Evolutionary conservation across 1,284 basidiomycete genomes (phyloP).

Genomic region (Apiotrichum domesticum): DNA sequence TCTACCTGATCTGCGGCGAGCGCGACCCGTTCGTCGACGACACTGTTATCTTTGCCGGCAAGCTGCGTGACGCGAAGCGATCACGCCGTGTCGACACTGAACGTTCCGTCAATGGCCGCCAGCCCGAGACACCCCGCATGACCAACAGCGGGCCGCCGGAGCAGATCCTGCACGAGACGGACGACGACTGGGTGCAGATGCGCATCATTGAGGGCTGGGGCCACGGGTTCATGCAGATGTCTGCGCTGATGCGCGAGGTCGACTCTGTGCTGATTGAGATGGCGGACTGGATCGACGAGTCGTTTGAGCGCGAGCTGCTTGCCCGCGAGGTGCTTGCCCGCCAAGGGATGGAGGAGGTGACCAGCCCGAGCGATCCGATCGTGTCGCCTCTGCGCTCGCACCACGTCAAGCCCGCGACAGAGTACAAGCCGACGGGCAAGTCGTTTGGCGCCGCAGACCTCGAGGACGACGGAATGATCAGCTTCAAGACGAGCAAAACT

Average conservation of each 20-base stretch:
- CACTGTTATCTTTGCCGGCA: conserved; percentile 86
- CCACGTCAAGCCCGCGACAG: conserved; percentile 38
- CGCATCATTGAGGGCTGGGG: conserved; percentile 85
- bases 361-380: conserved; percentile 1
- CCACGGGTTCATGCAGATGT: conserved; percentile 94
- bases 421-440: conserved; percentile 30
- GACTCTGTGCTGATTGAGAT: conserved; percentile 69
- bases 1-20: conserved; percentile 88
- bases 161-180: conserved; percentile 59
- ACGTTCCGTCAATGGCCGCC: conserved; percentile 21
- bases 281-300: conserved; percentile 84
- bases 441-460: conserved; percentile 40
- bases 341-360: neutral
- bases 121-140: conserved; percentile 50
- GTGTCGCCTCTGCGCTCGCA: conserved; percentile 22
- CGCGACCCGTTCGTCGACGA: conserved; percentile 96
- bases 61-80: conserved; percentile 85
- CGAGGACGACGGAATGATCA: conserved; percentile 48
- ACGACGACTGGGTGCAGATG: conserved; percentile 94
- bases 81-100: conserved; percentile 60
- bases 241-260: conserved; percentile 72
- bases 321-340: conserved; percentile 17
- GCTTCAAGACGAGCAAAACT: conserved; percentile 36
- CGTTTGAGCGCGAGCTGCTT: conserved; percentile 54
- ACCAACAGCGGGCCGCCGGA: conserved; percentile 38